A percentile compares a stretch with the other conserved stretches of the same genome.
Conservation (phyloP, 306 rosid species). For the Albizia julibrissin region DNA sequence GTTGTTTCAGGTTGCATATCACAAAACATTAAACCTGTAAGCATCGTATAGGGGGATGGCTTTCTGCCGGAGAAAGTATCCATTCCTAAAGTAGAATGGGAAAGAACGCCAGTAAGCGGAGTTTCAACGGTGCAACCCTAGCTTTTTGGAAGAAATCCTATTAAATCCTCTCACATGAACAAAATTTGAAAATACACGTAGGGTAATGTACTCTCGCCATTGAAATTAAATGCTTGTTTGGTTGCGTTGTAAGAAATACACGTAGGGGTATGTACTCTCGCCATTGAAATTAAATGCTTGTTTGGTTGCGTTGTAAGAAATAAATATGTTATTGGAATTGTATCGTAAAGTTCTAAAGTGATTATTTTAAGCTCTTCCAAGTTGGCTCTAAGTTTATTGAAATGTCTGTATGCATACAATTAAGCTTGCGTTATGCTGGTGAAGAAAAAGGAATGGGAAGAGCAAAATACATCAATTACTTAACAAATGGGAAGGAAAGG, state of each 20-base stretch:
- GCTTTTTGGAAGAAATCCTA: constrained; percentile 24
- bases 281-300: neutral
- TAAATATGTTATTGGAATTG: too few species aligned
- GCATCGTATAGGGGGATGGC: constrained; percentile 4
- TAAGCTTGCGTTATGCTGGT: neutral
- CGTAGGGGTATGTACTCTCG: neutral
- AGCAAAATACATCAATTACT: neutral
- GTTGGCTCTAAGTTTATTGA: neutral
- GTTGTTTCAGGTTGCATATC: constrained; percentile 82
- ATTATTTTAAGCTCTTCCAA: too few species aligned
- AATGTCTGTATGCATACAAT: neutral
- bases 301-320: too few species aligned
- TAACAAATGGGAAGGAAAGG: neutral
- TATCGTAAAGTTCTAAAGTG: too few species aligned
- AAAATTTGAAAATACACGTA: neutral
- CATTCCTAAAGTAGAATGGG: neutral
- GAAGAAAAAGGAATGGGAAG: neutral
- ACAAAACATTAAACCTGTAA: constrained; percentile 73
- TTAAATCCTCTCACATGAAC: neutral
- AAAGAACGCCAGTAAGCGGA: neutral
- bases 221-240: too few species aligned
- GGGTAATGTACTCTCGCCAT: neutral
- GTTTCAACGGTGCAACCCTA: constrained; percentile 10
- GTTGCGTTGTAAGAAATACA: too few species aligned
- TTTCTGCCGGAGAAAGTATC: constrained; percentile 6